Conservation (phyloP, 2,329 filamentous ascomycete species). For the Colletotrichum lindemuthianum region DNA sequence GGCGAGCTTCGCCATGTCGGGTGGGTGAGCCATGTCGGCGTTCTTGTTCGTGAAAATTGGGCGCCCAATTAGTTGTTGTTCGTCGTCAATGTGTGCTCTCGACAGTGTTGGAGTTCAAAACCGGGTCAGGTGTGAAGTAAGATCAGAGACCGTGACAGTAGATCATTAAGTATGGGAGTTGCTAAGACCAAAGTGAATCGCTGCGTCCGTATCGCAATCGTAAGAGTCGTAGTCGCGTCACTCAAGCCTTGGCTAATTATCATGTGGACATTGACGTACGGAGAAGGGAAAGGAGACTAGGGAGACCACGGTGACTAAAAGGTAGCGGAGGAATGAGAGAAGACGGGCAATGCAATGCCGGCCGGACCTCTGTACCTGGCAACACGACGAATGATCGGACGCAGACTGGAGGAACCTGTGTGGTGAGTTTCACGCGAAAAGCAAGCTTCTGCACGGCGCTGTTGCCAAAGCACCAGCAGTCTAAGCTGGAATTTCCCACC, state of each 20-base stretch:
- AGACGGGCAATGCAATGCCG: conserved; percentile 10
- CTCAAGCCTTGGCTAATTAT: conserved; percentile 25
- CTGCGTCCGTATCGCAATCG: not conserved
- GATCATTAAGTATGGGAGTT: not conserved
- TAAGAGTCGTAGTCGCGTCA: conserved; percentile 25
- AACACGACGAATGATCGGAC: not conserved
- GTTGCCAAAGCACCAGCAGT: conserved; percentile 26
- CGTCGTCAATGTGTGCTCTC: not conserved
- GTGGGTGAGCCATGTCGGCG: conserved; percentile 33
- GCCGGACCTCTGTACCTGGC: not conserved
- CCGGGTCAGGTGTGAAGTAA: too few relatives aligned
- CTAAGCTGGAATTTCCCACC: conserved; percentile 24
- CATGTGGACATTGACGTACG: conserved; percentile 25
- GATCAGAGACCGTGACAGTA: too few relatives aligned
- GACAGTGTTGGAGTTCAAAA: too few relatives aligned
- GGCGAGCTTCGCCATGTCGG: conserved; percentile 18
- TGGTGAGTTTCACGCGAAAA: conserved; percentile 32
- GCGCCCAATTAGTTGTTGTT: not conserved
- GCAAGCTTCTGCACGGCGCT: conserved; percentile 27
- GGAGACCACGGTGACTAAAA: not conserved
- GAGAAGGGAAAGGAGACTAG: not conserved
- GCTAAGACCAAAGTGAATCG: conserved; percentile 1
- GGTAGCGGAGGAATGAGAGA: conserved; percentile 16
- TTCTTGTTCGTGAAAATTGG: not conserved
- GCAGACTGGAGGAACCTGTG: conserved; percentile 1